These are phyloP conservation scores for Blastocystis sp. DNA, from an alignment of 352 stramenopile genomes.

Conservation along the genomic window DNA sequence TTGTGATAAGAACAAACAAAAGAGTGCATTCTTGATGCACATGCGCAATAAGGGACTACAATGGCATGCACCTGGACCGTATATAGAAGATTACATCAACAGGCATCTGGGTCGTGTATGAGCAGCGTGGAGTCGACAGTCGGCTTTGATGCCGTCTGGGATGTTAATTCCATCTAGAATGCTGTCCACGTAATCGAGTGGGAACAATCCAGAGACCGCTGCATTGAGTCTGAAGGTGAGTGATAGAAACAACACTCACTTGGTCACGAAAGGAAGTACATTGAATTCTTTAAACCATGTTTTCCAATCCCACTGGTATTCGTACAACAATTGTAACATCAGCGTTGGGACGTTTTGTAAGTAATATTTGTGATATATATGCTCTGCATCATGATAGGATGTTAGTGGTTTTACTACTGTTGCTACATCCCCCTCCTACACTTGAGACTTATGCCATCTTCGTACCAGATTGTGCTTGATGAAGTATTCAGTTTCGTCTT, in stretches of 20 bases:
- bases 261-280: constrained; percentile 41
- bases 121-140: neutral
- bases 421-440: neutral
- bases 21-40: neutral
- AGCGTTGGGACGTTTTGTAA: constrained; percentile 25
- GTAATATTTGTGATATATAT: constrained; percentile 56
- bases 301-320: constrained; percentile 36
- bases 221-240: constrained; percentile 28
- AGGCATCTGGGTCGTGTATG: neutral
- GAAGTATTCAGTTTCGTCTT: constrained; percentile 10
- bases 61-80: neutral
- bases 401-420: neutral
- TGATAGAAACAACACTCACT: neutral
- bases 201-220: constrained; percentile 11
- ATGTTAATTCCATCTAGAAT: constrained; percentile 47
- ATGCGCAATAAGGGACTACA: neutral
- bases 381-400: constrained; percentile 21
- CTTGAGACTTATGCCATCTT: neutral
- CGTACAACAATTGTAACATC: constrained; percentile 45
- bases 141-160: constrained; percentile 23
- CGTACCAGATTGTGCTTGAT: neutral
- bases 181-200: neutral
- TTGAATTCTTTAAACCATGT: constrained; percentile 54
- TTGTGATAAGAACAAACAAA: neutral
- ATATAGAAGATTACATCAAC: neutral